phyloP scores from a whole-genome alignment of 2,329 filamentous ascomycete genomes.

The Neonectria punicea region DNA sequence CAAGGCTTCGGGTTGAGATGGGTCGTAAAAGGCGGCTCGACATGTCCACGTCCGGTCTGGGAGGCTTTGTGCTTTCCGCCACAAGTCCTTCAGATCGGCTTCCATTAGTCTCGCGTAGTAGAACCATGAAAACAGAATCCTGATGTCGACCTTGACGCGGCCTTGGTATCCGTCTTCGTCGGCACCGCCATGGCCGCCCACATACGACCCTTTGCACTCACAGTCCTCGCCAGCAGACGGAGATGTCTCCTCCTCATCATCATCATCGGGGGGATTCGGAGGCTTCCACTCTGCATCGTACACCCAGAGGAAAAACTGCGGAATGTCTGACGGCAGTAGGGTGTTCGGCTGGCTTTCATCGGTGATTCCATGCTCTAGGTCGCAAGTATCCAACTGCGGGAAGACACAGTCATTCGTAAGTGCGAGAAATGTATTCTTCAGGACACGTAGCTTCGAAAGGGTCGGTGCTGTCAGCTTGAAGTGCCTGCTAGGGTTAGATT shows the following conservation, averaged over 20 bases:
- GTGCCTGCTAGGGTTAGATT: neutral
- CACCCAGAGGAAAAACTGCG: neutral
- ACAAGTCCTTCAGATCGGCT: neutral
- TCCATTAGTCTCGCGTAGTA: conserved; percentile 16
- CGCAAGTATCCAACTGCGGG: neutral
- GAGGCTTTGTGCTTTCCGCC: neutral
- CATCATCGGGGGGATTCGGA: too few relatives aligned
- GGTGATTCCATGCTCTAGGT: neutral
- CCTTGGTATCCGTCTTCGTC: conserved; percentile 13
- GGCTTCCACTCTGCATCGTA: neutral
- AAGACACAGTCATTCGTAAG: neutral
- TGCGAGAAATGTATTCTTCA: neutral
- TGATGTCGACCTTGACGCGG: conserved; percentile 8
- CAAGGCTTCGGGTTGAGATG: too few relatives aligned
- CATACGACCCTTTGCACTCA: too few relatives aligned
- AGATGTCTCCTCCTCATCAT: too few relatives aligned
- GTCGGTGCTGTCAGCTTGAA: neutral
- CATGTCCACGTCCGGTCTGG: too few relatives aligned
- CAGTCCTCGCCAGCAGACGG: too few relatives aligned
- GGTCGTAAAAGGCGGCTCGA: too few relatives aligned
- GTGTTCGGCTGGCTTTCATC: neutral
- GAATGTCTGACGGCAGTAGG: neutral
- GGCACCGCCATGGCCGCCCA: too few relatives aligned
- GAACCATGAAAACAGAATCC: conserved; percentile 8
- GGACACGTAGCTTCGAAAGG: neutral